Percentiles rank a stretch among this genome's conserved stretches.
phyloP scores from a whole-genome alignment of 345 rosid species.

The Lumnitzera littorea region DNA sequence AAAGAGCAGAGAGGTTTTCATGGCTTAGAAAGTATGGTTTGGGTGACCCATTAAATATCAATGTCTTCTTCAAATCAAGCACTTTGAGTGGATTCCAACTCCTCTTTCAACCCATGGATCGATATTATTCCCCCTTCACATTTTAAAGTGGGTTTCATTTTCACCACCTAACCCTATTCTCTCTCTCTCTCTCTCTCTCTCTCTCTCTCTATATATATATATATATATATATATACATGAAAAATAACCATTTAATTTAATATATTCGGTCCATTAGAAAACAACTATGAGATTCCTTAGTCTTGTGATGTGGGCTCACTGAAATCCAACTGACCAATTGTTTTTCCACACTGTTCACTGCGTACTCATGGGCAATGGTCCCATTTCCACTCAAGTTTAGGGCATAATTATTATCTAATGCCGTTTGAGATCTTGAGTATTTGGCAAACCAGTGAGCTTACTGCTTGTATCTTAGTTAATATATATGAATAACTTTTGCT shows the following conservation, averaged over 20 bases:
- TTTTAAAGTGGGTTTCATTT: constrained; percentile 65
- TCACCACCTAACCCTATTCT: constrained; percentile 71
- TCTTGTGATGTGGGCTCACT: constrained; percentile 46
- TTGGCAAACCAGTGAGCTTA: neutral
- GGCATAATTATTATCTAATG: constrained; percentile 11
- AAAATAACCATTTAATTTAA: no score
- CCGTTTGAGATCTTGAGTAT: neutral
- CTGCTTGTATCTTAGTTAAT: no score
- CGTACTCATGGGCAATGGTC: constrained; percentile 17
- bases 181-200: no score
- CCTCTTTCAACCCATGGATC: constrained; percentile 60
- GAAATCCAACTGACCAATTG: constrained; percentile 50
- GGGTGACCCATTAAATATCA: constrained; percentile 15
- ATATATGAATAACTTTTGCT: no score
- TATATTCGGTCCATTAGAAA: constrained; percentile 18
- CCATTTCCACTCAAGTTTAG: constrained; percentile 10
- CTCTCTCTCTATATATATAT: no score
- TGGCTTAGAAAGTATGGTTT: constrained; percentile 22
- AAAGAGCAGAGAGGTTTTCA: constrained; percentile 22
- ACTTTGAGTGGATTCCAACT: constrained; percentile 91
- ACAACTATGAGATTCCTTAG: constrained; percentile 26
- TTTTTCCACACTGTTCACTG: constrained; percentile 12
- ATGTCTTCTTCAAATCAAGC: constrained; percentile 47
- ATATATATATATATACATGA: no score
- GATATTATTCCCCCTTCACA: constrained; percentile 18